Evolutionary conservation across 2,329 filamentous ascomycete species (phyloP).

Genomic region (Hypocreales sp.): DNA sequence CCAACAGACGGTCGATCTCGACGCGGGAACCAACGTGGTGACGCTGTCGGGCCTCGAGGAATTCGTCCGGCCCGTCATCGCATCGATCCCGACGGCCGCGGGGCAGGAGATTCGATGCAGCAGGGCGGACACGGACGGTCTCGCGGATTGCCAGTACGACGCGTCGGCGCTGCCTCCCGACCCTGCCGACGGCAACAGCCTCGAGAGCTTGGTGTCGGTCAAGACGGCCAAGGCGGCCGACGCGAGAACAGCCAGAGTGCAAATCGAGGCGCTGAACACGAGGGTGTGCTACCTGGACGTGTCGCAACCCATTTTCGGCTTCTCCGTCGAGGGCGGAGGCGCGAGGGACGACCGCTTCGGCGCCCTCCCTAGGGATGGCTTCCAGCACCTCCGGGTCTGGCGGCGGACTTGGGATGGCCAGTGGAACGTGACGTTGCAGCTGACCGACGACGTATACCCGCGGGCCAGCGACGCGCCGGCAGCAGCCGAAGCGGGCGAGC

Average conservation of each 20-base stretch:
- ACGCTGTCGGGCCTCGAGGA: constrained; percentile 52
- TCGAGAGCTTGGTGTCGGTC: constrained; percentile 46
- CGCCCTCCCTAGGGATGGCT: constrained; percentile 43
- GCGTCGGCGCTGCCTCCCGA: constrained; percentile 45
- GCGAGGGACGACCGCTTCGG: constrained; percentile 50
- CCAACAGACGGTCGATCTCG: constrained; percentile 64
- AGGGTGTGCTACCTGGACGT: constrained; percentile 64
- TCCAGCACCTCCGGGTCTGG: constrained; percentile 63
- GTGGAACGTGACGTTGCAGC: constrained; percentile 46
- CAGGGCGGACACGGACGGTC: constrained; percentile 19
- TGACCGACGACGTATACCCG: constrained; percentile 6
- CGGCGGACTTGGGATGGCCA: constrained; percentile 61
- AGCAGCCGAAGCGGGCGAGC: constrained; percentile 1
- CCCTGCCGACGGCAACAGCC: constrained; percentile 33
- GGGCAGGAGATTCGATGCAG: constrained; percentile 44
- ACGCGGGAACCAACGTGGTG: constrained; percentile 53
- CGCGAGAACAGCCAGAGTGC: constrained; percentile 41
- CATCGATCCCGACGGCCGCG: constrained; percentile 52
- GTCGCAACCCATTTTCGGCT: constrained; percentile 46
- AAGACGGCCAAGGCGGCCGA: constrained; percentile 17
- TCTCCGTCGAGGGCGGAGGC: constrained; percentile 46
- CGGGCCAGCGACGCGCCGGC: neutral
- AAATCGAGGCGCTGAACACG: constrained; percentile 58
- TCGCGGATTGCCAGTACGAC: constrained; percentile 56
- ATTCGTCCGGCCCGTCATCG: constrained; percentile 52